Percentiles rank a stretch among this genome's conserved stretches.
Evolutionary conservation across 148 eudicot species (phyloP).

Genomic region (Nepenthes gracilis): DNA sequence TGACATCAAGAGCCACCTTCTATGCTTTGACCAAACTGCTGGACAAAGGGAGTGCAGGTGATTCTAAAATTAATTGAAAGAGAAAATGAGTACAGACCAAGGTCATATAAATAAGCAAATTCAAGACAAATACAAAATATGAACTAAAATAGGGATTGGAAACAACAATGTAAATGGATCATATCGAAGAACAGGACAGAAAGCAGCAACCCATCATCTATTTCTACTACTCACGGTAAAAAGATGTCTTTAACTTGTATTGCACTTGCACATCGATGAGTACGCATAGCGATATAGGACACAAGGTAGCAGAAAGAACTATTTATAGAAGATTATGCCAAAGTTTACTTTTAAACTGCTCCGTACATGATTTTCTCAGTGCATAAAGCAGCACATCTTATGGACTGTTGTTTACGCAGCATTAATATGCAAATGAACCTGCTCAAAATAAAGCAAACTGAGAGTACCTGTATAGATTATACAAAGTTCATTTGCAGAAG

Average conservation of each 20-base stretch:
- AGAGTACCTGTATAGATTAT: no score
- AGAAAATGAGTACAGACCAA: neutral
- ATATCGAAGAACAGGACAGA: neutral
- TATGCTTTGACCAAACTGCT: slow-evolving; percentile 94
- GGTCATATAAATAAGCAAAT: neutral
- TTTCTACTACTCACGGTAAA: neutral
- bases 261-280: no score
- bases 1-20: slow-evolving; percentile 98
- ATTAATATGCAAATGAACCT: no score
- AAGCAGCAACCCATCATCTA: slow-evolving; percentile 1
- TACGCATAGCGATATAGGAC: no score
- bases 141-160: neutral
- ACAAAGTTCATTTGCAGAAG: no score
- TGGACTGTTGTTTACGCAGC: no score
- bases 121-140: neutral
- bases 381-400: no score
- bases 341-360: no score
- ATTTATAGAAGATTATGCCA: no score
- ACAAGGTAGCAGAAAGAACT: no score
- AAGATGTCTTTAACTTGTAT: neutral
- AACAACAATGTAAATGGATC: neutral
- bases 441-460: no score
- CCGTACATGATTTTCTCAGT: no score
- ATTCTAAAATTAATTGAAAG: slow-evolving; percentile 32
- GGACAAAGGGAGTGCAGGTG: slow-evolving; percentile 95